Percentiles rank a stretch among this genome's conserved stretches.
These are phyloP conservation scores for Paspalum vaginatum DNA, from an alignment of 176 grass and related monocot genomes.

Conservation along the genomic window DNA sequence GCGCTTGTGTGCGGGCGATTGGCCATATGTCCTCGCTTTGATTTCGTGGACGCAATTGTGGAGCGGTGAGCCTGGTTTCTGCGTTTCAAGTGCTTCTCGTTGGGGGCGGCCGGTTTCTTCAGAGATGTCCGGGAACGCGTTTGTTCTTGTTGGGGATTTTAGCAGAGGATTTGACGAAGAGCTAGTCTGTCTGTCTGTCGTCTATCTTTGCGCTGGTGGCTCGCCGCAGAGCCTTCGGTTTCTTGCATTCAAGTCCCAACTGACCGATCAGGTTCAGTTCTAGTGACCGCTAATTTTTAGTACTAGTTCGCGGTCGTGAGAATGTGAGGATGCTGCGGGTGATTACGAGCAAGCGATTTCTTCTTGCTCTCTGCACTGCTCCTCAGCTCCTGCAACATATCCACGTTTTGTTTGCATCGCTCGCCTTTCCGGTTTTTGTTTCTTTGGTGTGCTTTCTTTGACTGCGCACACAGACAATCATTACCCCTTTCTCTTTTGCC, in stretches of 20 bases:
- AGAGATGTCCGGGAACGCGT: too few species aligned
- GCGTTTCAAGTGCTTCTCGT: too few species aligned
- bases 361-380: conserved; percentile 4
- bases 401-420: neutral
- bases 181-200: too few species aligned
- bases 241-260: neutral
- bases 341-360: neutral
- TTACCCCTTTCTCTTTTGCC: too few species aligned
- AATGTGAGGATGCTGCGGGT: neutral
- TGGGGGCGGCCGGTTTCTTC: too few species aligned
- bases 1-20: neutral
- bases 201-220: too few species aligned
- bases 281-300: neutral
- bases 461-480: too few species aligned
- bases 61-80: too few species aligned
- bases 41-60: too few species aligned
- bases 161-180: neutral
- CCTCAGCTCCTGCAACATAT: neutral
- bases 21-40: neutral
- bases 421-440: neutral
- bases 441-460: too few species aligned
- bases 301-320: neutral
- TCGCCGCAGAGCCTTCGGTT: neutral
- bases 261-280: neutral
- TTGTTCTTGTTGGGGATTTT: neutral